Conservation (phyloP, 805 yeast genomes). For the Metschnikowia continentalis region DNA sequence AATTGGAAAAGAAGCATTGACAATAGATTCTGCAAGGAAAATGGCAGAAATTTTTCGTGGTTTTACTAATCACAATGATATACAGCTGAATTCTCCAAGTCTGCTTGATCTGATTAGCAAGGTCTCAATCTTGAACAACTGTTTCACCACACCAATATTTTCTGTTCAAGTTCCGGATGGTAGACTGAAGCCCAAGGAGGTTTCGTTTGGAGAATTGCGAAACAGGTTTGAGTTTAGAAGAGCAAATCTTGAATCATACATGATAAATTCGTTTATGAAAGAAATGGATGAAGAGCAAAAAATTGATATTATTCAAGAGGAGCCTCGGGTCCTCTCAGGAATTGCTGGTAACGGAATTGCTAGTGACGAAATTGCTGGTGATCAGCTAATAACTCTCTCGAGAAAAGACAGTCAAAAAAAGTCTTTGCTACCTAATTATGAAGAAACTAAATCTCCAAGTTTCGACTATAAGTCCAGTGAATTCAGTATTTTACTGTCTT, state of each 20-base stretch:
- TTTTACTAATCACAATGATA: not conserved
- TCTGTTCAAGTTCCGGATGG: constrained; percentile 8
- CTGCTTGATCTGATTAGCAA: not conserved
- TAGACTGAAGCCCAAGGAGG: constrained; percentile 20
- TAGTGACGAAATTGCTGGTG: not conserved
- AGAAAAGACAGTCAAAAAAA: constrained; percentile 2
- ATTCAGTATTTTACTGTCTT: constrained; percentile 12
- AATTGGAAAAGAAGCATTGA: not conserved
- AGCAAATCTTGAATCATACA: not conserved
- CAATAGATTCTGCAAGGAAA: not conserved
- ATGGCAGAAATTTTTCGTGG: not conserved
- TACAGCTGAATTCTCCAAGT: not conserved
- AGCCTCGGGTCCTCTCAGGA: not conserved
- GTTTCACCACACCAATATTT: not conserved
- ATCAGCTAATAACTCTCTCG: constrained; percentile 1
- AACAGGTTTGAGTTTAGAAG: not conserved
- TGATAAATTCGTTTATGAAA: not conserved
- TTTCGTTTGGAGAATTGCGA: not conserved
- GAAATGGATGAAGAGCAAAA: not conserved
- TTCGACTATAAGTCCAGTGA: constrained; percentile 11
- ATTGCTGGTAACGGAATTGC: not conserved
- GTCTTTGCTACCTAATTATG: not conserved
- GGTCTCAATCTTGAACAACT: constrained; percentile 1
- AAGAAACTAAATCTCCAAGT: not conserved
- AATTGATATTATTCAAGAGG: not conserved